Evolutionary conservation across 331 rosid species (phyloP).

Genomic region (Rosa hybrid): DNA sequence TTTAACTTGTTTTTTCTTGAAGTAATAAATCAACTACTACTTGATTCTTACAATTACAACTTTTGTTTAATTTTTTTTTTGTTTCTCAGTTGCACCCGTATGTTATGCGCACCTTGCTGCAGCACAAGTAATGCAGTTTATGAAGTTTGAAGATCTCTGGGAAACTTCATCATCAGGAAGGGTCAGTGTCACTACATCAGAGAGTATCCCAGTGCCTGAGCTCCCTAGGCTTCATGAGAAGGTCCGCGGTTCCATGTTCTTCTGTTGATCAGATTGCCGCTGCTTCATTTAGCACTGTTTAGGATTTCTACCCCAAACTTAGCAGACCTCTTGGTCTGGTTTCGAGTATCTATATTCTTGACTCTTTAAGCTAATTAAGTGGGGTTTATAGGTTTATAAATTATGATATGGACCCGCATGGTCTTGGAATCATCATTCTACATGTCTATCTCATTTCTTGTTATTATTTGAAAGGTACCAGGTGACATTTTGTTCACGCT

Average conservation of each 20-base stretch:
- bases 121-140: slow-evolving; percentile 66
- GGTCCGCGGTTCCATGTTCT: slow-evolving; percentile 73
- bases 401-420: background rate
- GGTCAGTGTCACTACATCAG: slow-evolving; percentile 29
- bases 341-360: background rate
- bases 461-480: too few relatives aligned
- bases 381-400: too few relatives aligned
- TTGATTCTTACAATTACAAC: background rate
- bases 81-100: background rate
- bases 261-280: slow-evolving; percentile 51
- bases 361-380: background rate
- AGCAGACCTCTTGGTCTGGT: background rate
- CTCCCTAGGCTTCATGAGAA: slow-evolving; percentile 65
- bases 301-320: too few relatives aligned
- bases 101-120: slow-evolving; percentile 74
- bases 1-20: background rate
- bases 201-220: slow-evolving; percentile 52
- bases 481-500: background rate
- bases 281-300: background rate
- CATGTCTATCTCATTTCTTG: background rate
- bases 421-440: background rate
- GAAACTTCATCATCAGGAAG: slow-evolving; percentile 54
- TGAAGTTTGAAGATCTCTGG: slow-evolving; percentile 71
- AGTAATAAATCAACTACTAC: background rate
- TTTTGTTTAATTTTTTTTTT: too few relatives aligned